Conservation (phyloP, 495 filamentous ascomycete genomes). For the Aspergillus incahuasiensis region DNA sequence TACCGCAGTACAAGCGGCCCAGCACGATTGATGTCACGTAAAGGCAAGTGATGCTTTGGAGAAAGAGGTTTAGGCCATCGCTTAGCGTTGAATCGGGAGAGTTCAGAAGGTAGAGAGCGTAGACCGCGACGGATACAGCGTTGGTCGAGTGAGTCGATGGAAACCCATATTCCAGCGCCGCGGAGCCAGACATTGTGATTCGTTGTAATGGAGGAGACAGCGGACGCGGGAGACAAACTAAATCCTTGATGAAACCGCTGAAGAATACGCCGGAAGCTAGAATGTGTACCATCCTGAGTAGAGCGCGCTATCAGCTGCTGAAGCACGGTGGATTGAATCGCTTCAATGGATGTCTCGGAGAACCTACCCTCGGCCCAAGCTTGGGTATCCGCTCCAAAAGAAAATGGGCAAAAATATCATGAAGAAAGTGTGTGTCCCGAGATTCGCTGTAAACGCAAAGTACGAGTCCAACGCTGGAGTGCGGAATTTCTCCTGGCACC, state of each 20-base stretch:
- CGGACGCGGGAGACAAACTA: slow-evolving; percentile 90
- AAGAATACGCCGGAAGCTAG: slow-evolving; percentile 87
- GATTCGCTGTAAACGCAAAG: slow-evolving; percentile 93
- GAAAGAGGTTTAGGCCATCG: slow-evolving; percentile 46
- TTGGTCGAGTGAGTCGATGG: slow-evolving; percentile 97
- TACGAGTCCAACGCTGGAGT: slow-evolving; percentile 85
- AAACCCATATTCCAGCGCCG: slow-evolving; percentile 93
- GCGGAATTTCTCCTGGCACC: slow-evolving; percentile 70
- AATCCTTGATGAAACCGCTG: slow-evolving; percentile 89
- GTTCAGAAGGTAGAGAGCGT: slow-evolving; percentile 65
- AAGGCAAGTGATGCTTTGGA: slow-evolving; percentile 66
- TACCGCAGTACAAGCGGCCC: slow-evolving; percentile 91
- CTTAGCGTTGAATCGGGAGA: slow-evolving; percentile 48
- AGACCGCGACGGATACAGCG: slow-evolving; percentile 89
- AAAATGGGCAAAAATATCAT: slow-evolving; percentile 90
- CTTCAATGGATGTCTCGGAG: neutral
- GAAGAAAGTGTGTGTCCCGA: slow-evolving; percentile 98
- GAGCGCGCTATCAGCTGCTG: slow-evolving; percentile 8
- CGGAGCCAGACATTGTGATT: slow-evolving; percentile 95
- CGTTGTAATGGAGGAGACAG: slow-evolving; percentile 88
- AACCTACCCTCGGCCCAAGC: slow-evolving; percentile 75
- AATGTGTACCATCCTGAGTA: slow-evolving; percentile 73
- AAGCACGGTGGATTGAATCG: neutral
- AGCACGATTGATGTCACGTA: slow-evolving; percentile 88
- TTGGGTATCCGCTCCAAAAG: slow-evolving; percentile 89